These are phyloP conservation scores for Cynanchum wilfordii DNA, from an alignment of 257 asterid species.

Conservation along the genomic window DNA sequence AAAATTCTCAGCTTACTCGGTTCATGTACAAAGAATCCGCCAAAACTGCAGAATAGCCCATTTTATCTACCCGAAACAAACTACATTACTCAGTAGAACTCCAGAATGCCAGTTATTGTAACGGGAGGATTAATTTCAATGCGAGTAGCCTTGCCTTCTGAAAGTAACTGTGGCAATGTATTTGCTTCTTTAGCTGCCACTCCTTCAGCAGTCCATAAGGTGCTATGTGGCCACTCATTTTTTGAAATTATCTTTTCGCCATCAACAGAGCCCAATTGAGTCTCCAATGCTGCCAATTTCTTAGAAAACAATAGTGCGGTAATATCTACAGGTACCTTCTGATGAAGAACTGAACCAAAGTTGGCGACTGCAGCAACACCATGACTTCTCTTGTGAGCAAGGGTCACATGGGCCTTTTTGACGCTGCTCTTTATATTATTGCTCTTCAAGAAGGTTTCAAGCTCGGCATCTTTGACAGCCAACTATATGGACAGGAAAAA, in stretches of 20 bases:
- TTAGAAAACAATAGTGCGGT: constrained; percentile 56
- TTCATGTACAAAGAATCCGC: constrained; percentile 13
- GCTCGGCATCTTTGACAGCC: constrained; percentile 47
- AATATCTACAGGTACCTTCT: constrained; percentile 50
- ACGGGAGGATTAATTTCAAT: constrained; percentile 68
- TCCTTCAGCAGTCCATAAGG: constrained; percentile 77
- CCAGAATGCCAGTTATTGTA: constrained; percentile 55
- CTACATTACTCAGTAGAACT: constrained; percentile 42
- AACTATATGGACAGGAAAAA: constrained; percentile 33
- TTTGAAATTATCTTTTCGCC: constrained; percentile 70
- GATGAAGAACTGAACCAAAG: constrained; percentile 55
- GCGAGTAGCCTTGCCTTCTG: constrained; percentile 73
- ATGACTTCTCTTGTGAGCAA: constrained; percentile 90
- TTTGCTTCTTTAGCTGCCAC: constrained; percentile 69
- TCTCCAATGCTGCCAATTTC: constrained; percentile 77
- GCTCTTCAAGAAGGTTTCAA: constrained; percentile 43
- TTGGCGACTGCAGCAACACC: constrained; percentile 75
- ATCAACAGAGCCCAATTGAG: constrained; percentile 52
- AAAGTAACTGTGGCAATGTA: constrained; percentile 48
- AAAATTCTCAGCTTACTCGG: constrained; percentile 22
- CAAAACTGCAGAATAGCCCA: background rate
- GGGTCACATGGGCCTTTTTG: constrained; percentile 69
- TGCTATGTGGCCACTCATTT: constrained; percentile 86
- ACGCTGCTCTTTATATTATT: constrained; percentile 51
- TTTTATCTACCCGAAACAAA: background rate